Evolutionary conservation across 495 filamentous ascomycete genomes (phyloP), one percentile per base, ranked within the genome.

Genomic region (Aspergillus wentii): DNA sequence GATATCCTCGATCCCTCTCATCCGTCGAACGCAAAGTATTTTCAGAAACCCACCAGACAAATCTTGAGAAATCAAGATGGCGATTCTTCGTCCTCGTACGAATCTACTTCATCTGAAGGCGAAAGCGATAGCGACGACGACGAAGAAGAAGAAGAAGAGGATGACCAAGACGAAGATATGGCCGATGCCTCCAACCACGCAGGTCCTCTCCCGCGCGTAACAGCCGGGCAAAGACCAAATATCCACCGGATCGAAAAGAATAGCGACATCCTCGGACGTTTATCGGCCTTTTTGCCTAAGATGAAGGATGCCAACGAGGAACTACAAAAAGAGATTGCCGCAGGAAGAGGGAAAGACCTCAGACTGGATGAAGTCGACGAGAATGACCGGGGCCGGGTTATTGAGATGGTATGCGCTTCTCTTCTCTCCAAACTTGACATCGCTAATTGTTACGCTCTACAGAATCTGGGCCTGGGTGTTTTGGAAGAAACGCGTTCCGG

Each of bases 401-500:
- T 77, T 42, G 72, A 76, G 40, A 77, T 77, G 73, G 67, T 68
- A 57, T 23, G 60, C 41, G 17, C 17, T 6, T 7, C 15, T 43
- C 13, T 14, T 30, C 37, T 43, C 17, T 33, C 16, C 30, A 8
- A 14, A 28, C 13, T 30, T 15, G 3, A 17, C 11, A 10, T n/a
- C 26, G 23, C n/a, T 21, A 2, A 13, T 22, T 30, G 11, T 25
- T 8, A n/a, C 10, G 14, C 8, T 40, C 5, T 5, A 18, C 27
- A 71, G 67, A 68, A 77, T 40, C 54, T 77, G 15, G 73, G 73
- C 0, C 46, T 77, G 8, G 73, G 73, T 3, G 72, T 77, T 5
- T 45, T 77, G 15, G 68, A 75, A 49, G 66, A 76, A 41, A 69
- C 66, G 33, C 56, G 46, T 17, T 47, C 44, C 9, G 50, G 39